Conservation (phyloP, 768 basidiomycete genomes). For the Asterophora lycoperdoides region DNA sequence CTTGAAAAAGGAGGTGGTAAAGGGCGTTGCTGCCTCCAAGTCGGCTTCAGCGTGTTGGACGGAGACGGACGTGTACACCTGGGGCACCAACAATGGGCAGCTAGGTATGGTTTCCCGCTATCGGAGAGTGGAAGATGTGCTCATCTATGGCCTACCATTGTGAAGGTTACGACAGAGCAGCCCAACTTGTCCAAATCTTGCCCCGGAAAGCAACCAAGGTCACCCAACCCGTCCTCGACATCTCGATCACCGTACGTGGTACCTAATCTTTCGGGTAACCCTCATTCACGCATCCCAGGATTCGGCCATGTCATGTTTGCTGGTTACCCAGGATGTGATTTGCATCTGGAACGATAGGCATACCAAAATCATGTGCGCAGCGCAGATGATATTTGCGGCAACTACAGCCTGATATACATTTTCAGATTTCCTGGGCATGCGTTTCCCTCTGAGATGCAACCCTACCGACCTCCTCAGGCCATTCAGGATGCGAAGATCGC, state of each 20-base stretch:
- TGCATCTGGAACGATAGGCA: constrained; percentile 76
- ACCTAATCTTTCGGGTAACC: neutral
- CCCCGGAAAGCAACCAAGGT: constrained; percentile 83
- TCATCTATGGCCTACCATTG: neutral
- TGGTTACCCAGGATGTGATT: constrained; percentile 76
- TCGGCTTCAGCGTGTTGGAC: constrained; percentile 91
- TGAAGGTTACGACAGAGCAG: constrained; percentile 70
- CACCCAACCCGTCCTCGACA: constrained; percentile 59
- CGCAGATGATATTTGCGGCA: neutral
- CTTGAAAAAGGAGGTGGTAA: constrained; percentile 72
- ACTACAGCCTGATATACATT: neutral
- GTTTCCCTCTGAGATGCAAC: constrained; percentile 71
- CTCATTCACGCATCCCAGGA: constrained; percentile 44
- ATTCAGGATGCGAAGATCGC: constrained; percentile 63
- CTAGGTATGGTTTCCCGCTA: constrained; percentile 49
- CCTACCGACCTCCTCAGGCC: constrained; percentile 81
- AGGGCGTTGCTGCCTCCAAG: constrained; percentile 83
- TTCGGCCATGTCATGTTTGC: constrained; percentile 74
- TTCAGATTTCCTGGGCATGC: constrained; percentile 69
- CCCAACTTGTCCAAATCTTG: constrained; percentile 69
- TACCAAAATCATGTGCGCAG: constrained; percentile 65
- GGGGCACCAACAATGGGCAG: constrained; percentile 94
- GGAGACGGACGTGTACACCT: constrained; percentile 64
- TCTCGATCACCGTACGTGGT: constrained; percentile 67
- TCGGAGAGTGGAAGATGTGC: neutral